These are phyloP conservation scores for Neofusicoccum sp. DNA, from an alignment of 2,329 filamentous ascomycete species.

Conservation along the genomic window DNA sequence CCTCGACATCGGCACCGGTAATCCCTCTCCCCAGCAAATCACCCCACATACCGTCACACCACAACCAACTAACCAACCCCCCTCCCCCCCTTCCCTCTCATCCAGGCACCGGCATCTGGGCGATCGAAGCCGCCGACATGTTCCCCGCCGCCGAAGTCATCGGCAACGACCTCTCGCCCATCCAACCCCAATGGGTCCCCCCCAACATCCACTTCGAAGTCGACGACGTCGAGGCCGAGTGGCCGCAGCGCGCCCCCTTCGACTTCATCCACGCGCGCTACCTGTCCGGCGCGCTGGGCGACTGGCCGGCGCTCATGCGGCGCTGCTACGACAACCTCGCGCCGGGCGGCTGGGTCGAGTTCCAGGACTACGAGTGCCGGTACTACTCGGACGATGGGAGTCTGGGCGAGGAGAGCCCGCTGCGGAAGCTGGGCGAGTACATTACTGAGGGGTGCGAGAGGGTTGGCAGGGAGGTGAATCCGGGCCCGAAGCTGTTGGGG, in stretches of 20 bases:
- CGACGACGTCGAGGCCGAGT: conserved; percentile 63
- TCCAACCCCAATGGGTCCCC: conserved; percentile 54
- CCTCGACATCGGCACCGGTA: conserved; percentile 29
- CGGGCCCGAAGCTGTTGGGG: conserved; percentile 40
- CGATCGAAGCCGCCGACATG: conserved; percentile 35
- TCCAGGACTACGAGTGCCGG: conserved; percentile 27
- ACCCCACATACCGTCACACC: too few species aligned
- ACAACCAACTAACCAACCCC: not conserved
- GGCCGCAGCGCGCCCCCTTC: conserved; percentile 56
- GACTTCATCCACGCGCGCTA: conserved; percentile 50
- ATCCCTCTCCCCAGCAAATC: too few species aligned
- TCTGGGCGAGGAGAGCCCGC: conserved; percentile 21
- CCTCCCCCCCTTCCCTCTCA: not conserved
- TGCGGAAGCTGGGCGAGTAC: not conserved
- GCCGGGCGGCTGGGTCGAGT: conserved; percentile 26
- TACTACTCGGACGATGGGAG: conserved; percentile 28
- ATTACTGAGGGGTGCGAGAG: conserved; percentile 4
- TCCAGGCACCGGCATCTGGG: conserved; percentile 21
- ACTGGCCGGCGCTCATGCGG: conserved; percentile 54
- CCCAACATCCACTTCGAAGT: conserved; percentile 65
- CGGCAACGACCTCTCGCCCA: conserved; percentile 51
- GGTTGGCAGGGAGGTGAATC: conserved; percentile 41
- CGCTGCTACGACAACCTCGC: conserved; percentile 29
- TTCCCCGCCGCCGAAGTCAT: conserved; percentile 34
- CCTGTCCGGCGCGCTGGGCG: conserved; percentile 54